Conservation (phyloP, 352 stramenopile species). For the Lagenidium giganteum region DNA sequence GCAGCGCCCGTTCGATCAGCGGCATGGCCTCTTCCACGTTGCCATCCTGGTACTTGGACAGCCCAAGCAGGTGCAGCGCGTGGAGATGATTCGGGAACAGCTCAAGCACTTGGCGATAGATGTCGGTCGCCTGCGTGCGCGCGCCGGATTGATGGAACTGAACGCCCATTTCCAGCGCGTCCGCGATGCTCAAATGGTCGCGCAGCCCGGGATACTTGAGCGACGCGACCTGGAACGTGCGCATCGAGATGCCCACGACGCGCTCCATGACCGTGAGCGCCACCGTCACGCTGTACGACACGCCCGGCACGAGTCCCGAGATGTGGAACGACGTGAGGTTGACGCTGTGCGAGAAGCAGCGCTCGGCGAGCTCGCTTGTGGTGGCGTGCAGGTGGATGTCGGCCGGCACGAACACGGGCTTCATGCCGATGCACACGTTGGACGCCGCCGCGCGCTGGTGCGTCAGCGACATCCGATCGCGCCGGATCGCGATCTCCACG, state of each 20-base stretch:
- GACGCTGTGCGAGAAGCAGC: slow-evolving; percentile 47
- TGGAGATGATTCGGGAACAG: slow-evolving; percentile 37
- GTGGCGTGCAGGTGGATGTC: slow-evolving; percentile 31
- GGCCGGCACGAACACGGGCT: slow-evolving; percentile 27
- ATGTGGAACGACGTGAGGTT: slow-evolving; percentile 56
- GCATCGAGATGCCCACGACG: slow-evolving; percentile 55
- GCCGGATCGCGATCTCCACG: slow-evolving; percentile 46
- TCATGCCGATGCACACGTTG: slow-evolving; percentile 56
- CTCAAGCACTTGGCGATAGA: slow-evolving; percentile 53
- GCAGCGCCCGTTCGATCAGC: slow-evolving; percentile 36
- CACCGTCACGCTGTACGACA: slow-evolving; percentile 47
- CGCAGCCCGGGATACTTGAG: slow-evolving; percentile 10
- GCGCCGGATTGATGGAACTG: slow-evolving; percentile 31
- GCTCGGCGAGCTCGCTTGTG: slow-evolving; percentile 31
- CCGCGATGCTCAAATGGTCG: slow-evolving; percentile 30
- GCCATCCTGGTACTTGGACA: slow-evolving; percentile 41
- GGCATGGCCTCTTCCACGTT: slow-evolving; percentile 19
- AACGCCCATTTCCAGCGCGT: slow-evolving; percentile 33
- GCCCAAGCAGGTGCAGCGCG: slow-evolving; percentile 46
- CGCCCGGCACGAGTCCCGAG: slow-evolving; percentile 42
- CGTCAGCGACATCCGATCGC: slow-evolving; percentile 32
- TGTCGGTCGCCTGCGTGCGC: slow-evolving; percentile 17
- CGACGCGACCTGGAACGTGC: slow-evolving; percentile 54
- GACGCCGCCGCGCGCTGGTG: slow-evolving; percentile 14
- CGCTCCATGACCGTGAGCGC: slow-evolving; percentile 40